Conservation (phyloP, 2,329 filamentous ascomycete species). For the Arthrobotrys conoides region DNA sequence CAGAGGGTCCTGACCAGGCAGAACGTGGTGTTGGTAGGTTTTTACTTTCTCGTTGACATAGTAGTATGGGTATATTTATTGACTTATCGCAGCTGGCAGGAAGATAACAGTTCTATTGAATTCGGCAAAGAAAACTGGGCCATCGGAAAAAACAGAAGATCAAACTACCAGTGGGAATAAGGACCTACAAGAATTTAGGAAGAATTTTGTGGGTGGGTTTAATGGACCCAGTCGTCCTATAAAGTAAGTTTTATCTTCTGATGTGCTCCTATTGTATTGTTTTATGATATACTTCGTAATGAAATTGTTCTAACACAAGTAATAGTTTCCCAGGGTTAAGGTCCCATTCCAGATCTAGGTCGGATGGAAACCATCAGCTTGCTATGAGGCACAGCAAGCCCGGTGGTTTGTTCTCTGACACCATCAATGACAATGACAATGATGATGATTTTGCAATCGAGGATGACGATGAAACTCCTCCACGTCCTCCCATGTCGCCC, state of each 20-base stretch:
- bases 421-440: slow-evolving; percentile 56
- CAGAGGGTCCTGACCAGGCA: slow-evolving; percentile 42
- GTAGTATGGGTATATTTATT: neutral
- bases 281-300: neutral
- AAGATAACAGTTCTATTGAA: slow-evolving; percentile 42
- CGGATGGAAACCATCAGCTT: slow-evolving; percentile 54
- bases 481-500: slow-evolving; percentile 29
- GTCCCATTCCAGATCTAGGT: slow-evolving; percentile 37
- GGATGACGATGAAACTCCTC: slow-evolving; percentile 47
- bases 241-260: slow-evolving; percentile 9
- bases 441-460: slow-evolving; percentile 51
- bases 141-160: slow-evolving; percentile 33
- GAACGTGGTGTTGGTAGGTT: slow-evolving; percentile 58
- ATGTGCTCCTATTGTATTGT: neutral
- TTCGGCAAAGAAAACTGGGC: slow-evolving; percentile 36
- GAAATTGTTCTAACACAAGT: slow-evolving; percentile 3
- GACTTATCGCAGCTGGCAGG: slow-evolving; percentile 37
- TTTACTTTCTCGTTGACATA: neutral
- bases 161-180: slow-evolving; percentile 47
- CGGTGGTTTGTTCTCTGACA: slow-evolving; percentile 62
- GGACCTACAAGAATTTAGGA: slow-evolving; percentile 51
- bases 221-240: slow-evolving; percentile 47
- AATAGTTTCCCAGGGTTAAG: slow-evolving; percentile 44
- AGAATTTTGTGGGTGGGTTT: slow-evolving; percentile 11
- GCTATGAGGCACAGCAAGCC: slow-evolving; percentile 59